Evolutionary conservation across 169 alveolate genomes (phyloP).

Genomic region (Cardiosporidium cionae): DNA sequence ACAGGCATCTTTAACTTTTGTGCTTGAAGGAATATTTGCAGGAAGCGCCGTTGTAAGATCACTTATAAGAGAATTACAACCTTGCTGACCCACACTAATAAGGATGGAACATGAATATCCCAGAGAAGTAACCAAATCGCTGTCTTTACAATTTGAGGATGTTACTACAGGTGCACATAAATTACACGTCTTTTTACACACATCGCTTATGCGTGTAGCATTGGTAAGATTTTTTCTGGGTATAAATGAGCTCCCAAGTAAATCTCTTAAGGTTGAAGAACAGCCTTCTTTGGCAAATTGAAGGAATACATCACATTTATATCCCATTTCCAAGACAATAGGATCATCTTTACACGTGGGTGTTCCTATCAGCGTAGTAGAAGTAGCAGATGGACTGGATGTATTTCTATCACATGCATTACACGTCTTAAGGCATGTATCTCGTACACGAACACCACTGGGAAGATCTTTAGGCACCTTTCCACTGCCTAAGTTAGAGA

Average conservation of each 20-base stretch:
- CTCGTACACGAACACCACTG: conserved; percentile 13
- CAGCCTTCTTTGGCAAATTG: conserved; percentile 33
- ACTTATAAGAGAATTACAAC: conserved; percentile 40
- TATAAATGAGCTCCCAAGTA: too few relatives aligned
- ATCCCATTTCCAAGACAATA: conserved; percentile 46
- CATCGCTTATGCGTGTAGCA: too few relatives aligned
- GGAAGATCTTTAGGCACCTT: conserved; percentile 32
- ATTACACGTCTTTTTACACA: too few relatives aligned
- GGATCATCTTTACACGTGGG: conserved; percentile 47
- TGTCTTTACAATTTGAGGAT: too few relatives aligned
- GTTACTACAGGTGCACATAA: too few relatives aligned
- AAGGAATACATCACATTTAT: conserved; percentile 39
- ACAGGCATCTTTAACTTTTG: conserved; percentile 52
- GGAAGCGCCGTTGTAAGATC: conserved; percentile 44
- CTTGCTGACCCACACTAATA: too few relatives aligned
- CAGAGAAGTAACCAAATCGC: too few relatives aligned
- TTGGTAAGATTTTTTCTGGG: too few relatives aligned
- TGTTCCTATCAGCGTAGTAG: too few relatives aligned
- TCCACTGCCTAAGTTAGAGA: conserved; percentile 19
- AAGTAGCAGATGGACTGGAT: too few relatives aligned
- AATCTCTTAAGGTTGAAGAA: too few relatives aligned
- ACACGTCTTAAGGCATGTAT: conserved; percentile 34
- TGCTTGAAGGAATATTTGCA: conserved; percentile 40
- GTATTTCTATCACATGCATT: conserved; percentile 37
- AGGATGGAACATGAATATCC: too few relatives aligned